Conservation (phyloP, 2,329 filamentous ascomycete species). For the Beauveria caledonica region DNA sequence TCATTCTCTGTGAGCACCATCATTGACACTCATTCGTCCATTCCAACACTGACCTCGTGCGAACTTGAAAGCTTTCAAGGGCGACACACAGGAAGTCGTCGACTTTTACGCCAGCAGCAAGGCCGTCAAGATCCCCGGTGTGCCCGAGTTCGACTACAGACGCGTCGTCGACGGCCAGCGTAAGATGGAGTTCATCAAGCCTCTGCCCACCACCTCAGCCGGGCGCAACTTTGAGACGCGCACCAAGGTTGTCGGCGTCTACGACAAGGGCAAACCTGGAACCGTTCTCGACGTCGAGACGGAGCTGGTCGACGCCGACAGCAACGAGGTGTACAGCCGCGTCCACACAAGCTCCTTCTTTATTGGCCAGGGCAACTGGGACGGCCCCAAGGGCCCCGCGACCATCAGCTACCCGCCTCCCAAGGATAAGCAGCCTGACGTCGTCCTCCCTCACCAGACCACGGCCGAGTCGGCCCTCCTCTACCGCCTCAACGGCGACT, state of each 20-base stretch:
- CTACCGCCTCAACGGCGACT: slow-evolving; percentile 85
- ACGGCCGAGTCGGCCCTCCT: slow-evolving; percentile 64
- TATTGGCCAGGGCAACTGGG: slow-evolving; percentile 74
- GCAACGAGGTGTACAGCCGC: slow-evolving; percentile 62
- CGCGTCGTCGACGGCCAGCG: slow-evolving; percentile 80
- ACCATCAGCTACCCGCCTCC: slow-evolving; percentile 73
- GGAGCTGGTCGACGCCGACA: slow-evolving; percentile 61
- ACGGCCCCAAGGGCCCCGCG: slow-evolving; percentile 81
- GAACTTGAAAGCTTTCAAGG: slow-evolving; percentile 58
- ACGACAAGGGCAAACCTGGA: slow-evolving; percentile 81
- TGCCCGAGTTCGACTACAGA: slow-evolving; percentile 66
- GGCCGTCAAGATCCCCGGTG: slow-evolving; percentile 59
- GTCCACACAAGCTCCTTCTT: slow-evolving; percentile 67
- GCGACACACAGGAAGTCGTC: slow-evolving; percentile 64
- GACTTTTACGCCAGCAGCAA: slow-evolving; percentile 73
- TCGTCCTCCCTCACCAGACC: slow-evolving; percentile 61
- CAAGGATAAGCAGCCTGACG: slow-evolving; percentile 64
- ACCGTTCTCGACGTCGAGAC: slow-evolving; percentile 75
- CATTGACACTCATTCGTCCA: background rate
- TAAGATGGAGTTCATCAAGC: slow-evolving; percentile 67
- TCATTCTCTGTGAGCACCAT: slow-evolving; percentile 60
- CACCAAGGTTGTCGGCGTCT: slow-evolving; percentile 73
- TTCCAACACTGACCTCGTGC: slow-evolving; percentile 11
- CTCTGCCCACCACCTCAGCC: slow-evolving; percentile 61
- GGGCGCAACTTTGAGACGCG: slow-evolving; percentile 69